Conservation (phyloP, 2,329 filamentous ascomycete species). For the Cryoendolithus antarcticus region DNA sequence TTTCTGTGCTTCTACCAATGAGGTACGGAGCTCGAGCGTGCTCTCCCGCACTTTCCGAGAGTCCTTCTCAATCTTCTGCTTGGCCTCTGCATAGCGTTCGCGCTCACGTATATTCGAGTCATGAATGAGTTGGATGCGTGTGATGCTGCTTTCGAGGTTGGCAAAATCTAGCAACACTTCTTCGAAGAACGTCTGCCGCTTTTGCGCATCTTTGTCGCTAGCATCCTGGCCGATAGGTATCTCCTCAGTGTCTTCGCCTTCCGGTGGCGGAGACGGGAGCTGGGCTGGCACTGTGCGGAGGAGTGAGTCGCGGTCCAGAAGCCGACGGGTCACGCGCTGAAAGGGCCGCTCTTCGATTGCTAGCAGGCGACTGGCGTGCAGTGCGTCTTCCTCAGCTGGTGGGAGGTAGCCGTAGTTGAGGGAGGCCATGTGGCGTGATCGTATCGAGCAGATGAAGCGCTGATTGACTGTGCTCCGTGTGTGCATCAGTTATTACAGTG, state of each 20-base stretch:
- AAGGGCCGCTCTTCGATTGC: slow-evolving; percentile 89
- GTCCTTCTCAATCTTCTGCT: slow-evolving; percentile 63
- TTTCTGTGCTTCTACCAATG: slow-evolving; percentile 63
- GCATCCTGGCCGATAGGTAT: slow-evolving; percentile 34
- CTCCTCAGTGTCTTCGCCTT: slow-evolving; percentile 27
- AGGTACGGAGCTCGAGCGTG: slow-evolving; percentile 58
- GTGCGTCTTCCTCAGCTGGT: slow-evolving; percentile 41
- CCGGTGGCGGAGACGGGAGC: slow-evolving; percentile 55
- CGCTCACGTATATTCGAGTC: slow-evolving; percentile 75
- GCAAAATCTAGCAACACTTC: slow-evolving; percentile 82
- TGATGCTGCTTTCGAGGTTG: slow-evolving; percentile 73
- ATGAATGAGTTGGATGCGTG: slow-evolving; percentile 76
- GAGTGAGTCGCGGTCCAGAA: slow-evolving; percentile 57
- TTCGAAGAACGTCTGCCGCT: slow-evolving; percentile 52
- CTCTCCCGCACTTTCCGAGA: slow-evolving; percentile 66
- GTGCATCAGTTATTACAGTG: no score
- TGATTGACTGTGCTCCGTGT: neutral
- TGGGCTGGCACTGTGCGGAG: slow-evolving; percentile 40
- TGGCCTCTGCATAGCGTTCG: slow-evolving; percentile 69
- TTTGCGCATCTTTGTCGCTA: slow-evolving; percentile 11
- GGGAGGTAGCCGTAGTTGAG: slow-evolving; percentile 11
- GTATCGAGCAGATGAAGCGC: neutral
- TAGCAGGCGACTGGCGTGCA: slow-evolving; percentile 77
- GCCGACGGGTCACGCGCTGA: slow-evolving; percentile 72
- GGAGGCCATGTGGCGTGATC: slow-evolving; percentile 2